Evolutionary conservation across 2,329 filamentous ascomycete genomes (phyloP), one percentile per base, ranked within the genome.

Genomic region (Monascus ruber): DNA sequence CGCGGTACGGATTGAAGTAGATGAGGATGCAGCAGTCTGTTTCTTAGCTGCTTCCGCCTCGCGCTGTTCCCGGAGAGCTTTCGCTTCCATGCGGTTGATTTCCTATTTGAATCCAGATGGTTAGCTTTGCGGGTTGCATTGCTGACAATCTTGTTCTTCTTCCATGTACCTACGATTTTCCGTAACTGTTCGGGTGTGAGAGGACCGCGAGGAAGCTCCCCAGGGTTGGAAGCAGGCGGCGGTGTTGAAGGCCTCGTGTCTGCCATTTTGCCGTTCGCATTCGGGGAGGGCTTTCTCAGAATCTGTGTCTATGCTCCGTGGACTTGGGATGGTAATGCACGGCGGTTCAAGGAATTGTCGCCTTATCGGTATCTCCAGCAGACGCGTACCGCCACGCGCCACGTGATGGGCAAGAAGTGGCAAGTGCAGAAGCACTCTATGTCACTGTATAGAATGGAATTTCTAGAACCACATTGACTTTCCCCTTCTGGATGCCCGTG

Each of bases 61-160:
- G 42, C 75, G 74, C 53, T 82, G 79, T 49, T 85, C 77, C 42
- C 84, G 82, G 11, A 88, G 70, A 2, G 87, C 88, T 72, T 95
- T 96, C 40, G 91, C 85, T 64, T 80, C 84, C 26, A 95, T 74
- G 17, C 89, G 78, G 51, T 81, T 88, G 60, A 89, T 79, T 76
- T 95, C 89, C 84, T 91, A 42, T 11, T 24, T 17, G n/a, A 36
- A 34, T 50, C 39, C 44, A 33, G 35, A 35, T 46, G 17, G 41
- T 41, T 6, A 35, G 31, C 26, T 35, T 17, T 34, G 25, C 11
- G 1, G n/a, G 6, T 9, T n/a, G 24, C 7, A 29, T 26, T 27
- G 5, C 26, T 28, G 34, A 7, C 33, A 31, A 36, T 33, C 24
- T 17, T 26, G 25, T 6, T 31, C 28, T 34, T 17, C 24, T 27